Base-by-base conservation (phyloP, 2,329 filamentous ascomycete genomes). In the Colletotrichum cordylinicola region DNA sequence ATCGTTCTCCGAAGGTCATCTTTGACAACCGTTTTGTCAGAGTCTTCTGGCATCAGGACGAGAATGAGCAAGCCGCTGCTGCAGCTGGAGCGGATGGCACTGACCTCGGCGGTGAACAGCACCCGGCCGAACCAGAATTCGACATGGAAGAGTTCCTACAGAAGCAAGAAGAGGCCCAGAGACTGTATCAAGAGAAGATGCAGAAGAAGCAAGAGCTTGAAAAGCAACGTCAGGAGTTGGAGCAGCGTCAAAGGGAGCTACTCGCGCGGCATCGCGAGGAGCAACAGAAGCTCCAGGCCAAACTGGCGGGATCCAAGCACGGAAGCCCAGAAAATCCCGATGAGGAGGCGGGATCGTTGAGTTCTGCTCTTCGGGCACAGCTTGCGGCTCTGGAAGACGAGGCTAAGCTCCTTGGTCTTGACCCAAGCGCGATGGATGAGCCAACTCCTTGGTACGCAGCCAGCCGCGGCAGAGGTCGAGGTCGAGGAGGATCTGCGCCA, bases 1-100 rank as follows among this genome's bases (percentile, higher is more conserved):
- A 95, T 82, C 89, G 90, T 62, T 96, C 93, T 10, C 94, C 95
- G 0, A 95, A 95, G 81, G 93, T 93, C 62, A 93, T 97, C 60
- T 97, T 96, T 81, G 94, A 96, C 80, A 97, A 96, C 79, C 89
- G 95, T 13, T 97, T 97, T 79, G 95, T 97, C 65, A 96, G 95
- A 80, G 93, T 96, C 0, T 96, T 93, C 80, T 96, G 94, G 94
- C 90, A 92, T 81, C 93, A 91, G 79, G 89, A 90, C 8, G 88
- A 89, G 31, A 13, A 43, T 16, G 83, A 85, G 18, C 85, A 88
- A 56, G 80, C 80, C 4, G 75, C 83, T 15, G 81, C 82, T 3
- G 77, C 80, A 69, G 37, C 78, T 39, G n/a, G 78, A 66, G 67
- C 80, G 31, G 77, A 82, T 70, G 80, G 80, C 18, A 68, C 29